Base-by-base conservation (phyloP, 208 protist species). In the Trypanosoma boissoni region DNA sequence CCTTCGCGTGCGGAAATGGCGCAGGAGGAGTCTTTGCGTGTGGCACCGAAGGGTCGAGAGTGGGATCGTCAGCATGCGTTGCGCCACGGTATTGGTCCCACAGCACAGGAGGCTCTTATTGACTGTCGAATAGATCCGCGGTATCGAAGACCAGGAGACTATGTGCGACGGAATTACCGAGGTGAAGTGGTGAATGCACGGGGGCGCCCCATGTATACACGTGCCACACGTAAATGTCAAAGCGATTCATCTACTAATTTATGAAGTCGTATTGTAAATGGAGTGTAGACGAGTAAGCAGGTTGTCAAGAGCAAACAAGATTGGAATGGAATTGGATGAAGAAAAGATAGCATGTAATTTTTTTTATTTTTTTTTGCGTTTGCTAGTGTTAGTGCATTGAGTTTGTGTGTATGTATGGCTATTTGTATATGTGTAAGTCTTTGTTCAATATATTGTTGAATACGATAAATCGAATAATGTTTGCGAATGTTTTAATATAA, bases 31-130 rank as follows among this genome's bases (percentile, higher is more conserved):
- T 52, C 32, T 12, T 14, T 29, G 32, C 79, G 79, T 8, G 61
- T 64, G 16, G 69, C 76, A 52, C 68, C 77, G 1, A 80, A 76
- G 37, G 81, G 82, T 3, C 67, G 86, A 1, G 86, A 92, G 61
- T 89, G 86, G 82, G 81, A 92, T 64, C 78, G 86, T 3, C 86
- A 92, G 57, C 52, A 76, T n/a, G 86, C 86, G 10, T 74, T 92
- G 50, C 73, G 68, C 2, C 21, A 51, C 14, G 75, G 68, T 8
- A 65, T 86, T 2, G 86, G 86, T 20, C 14, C 65, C 8, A 88
- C 79, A 4, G 72, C 56, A 34, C 86, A 92, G 75, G 86, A 92
- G 66, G 80, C 82, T 2, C 60, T 92, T 28, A 69, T 92, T 9
- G 77, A 86, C 49, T 61, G 76, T 14, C 58, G 64, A 9, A 64